These are phyloP conservation scores for Curvularia hawaiiensis DNA, from an alignment of 2,329 filamentous ascomycete genomes.

Conservation along the genomic window DNA sequence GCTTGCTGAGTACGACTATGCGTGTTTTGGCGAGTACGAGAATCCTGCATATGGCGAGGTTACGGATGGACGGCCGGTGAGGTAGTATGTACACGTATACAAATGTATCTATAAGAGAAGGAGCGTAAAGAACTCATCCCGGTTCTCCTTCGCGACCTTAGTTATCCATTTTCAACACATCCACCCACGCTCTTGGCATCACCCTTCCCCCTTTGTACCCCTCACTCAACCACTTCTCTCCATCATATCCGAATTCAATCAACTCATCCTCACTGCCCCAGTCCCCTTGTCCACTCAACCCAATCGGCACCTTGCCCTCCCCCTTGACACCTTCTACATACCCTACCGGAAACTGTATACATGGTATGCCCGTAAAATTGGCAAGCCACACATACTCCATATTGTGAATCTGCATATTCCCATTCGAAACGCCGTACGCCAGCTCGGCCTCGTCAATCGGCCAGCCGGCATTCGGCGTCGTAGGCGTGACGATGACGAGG, in stretches of 20 bases:
- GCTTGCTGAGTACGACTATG: conserved; percentile 65
- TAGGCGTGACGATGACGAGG: conserved; percentile 79
- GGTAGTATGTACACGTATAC: conserved; percentile 4
- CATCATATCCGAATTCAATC: conserved; percentile 59
- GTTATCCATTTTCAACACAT: conserved; percentile 39
- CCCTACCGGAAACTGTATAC: conserved; percentile 75
- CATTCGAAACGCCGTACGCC: conserved; percentile 70
- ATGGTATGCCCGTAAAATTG: conserved; percentile 80
- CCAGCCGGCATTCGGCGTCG: conserved; percentile 78
- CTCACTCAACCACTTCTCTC: conserved; percentile 54
- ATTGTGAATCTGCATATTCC: conserved; percentile 71
- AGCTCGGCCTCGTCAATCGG: conserved; percentile 69
- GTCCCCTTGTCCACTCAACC: conserved; percentile 60
- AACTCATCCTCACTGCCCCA: conserved; percentile 60
- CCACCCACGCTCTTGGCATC: conserved; percentile 47
- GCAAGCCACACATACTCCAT: conserved; percentile 89
- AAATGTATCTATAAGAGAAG: background rate
- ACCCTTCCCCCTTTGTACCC: conserved; percentile 42
- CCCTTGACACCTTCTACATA: conserved; percentile 63
- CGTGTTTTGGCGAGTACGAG: conserved; percentile 67
- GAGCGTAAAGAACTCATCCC: too few relatives aligned
- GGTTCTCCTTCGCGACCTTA: background rate
- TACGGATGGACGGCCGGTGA: conserved; percentile 56
- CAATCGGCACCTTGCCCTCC: conserved; percentile 61
- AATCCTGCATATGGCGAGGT: conserved; percentile 56